Evolutionary conservation across 345 rosid species (phyloP).

Genomic region (Punica granatum): DNA sequence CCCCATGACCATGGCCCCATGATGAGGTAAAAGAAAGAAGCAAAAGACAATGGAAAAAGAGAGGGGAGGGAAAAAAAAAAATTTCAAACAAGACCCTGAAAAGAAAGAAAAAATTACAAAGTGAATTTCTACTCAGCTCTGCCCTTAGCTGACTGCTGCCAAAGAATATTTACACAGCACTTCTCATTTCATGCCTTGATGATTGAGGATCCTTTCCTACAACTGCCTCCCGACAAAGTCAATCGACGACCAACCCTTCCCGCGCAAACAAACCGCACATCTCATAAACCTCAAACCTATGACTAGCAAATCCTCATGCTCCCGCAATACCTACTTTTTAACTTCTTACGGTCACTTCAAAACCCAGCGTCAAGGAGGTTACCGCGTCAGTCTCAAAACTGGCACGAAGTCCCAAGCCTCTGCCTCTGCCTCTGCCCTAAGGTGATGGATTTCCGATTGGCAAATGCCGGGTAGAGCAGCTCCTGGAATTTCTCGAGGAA

Average conservation of each 20-base stretch:
- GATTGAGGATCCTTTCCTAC: constrained; percentile 2
- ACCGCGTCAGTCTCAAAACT: constrained; percentile 53
- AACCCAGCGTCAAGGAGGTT: background rate
- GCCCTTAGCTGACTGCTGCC: constrained; percentile 17
- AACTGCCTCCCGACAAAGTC: background rate
- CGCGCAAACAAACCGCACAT: constrained; percentile 14
- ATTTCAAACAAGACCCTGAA: background rate
- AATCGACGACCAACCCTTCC: background rate
- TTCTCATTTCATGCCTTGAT: constrained; percentile 5
- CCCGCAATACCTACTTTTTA: constrained; percentile 17
- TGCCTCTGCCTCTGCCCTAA: constrained; percentile 72
- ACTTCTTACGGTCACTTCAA: constrained; percentile 10
- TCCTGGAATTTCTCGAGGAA: constrained; percentile 77
- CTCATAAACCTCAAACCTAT: background rate
- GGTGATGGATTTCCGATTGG: constrained; percentile 52
- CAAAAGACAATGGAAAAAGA: background rate
- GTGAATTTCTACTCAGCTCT: constrained; percentile 21
- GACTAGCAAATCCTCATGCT: constrained; percentile 17
- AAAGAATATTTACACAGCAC: constrained; percentile 39
- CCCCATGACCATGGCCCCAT: constrained; percentile 3
- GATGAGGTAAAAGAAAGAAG: background rate
- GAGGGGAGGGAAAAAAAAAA: background rate
- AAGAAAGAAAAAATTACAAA: constrained; percentile 14
- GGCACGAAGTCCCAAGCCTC: constrained; percentile 99
- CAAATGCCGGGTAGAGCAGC: constrained; percentile 64